These are phyloP conservation scores for Pulveroboletus frians DNA, from an alignment of 768 basidiomycete genomes.

Conservation along the genomic window DNA sequence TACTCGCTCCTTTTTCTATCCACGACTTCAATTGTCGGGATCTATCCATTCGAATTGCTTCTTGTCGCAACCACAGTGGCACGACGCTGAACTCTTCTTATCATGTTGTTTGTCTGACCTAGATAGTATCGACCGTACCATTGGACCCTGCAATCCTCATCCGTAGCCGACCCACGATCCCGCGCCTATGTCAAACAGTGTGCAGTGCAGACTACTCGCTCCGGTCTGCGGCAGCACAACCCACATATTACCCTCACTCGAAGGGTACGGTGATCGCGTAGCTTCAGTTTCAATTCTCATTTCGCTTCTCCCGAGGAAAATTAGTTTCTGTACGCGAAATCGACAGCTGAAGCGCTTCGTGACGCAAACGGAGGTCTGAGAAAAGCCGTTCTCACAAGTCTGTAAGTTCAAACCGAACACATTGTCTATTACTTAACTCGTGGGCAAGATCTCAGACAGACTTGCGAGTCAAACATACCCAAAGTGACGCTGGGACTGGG, in stretches of 20 bases:
- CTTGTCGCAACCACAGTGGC: too few species aligned
- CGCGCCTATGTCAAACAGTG: background rate
- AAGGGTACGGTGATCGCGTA: background rate
- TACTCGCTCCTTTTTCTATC: too few species aligned
- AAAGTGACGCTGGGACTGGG: constrained; percentile 30
- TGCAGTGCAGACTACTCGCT: background rate
- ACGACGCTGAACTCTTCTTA: too few species aligned
- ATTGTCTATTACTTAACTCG: background rate
- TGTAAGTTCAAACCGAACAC: background rate
- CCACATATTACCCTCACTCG: too few species aligned
- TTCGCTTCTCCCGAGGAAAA: background rate
- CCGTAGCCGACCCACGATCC: too few species aligned
- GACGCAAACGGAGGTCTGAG: background rate
- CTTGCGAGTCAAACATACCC: constrained; percentile 21
- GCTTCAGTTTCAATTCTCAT: background rate
- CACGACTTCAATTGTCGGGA: too few species aligned
- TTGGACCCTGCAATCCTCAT: too few species aligned
- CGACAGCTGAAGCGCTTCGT: background rate
- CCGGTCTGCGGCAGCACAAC: background rate
- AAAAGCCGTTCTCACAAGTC: background rate
- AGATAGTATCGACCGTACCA: too few species aligned
- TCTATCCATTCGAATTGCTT: too few species aligned
- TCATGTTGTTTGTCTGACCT: too few species aligned
- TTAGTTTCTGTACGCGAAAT: background rate
- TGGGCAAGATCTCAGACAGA: background rate